Evolutionary conservation across 2,329 filamentous ascomycete species (phyloP).

Genomic region (Verticillium isaacii): DNA sequence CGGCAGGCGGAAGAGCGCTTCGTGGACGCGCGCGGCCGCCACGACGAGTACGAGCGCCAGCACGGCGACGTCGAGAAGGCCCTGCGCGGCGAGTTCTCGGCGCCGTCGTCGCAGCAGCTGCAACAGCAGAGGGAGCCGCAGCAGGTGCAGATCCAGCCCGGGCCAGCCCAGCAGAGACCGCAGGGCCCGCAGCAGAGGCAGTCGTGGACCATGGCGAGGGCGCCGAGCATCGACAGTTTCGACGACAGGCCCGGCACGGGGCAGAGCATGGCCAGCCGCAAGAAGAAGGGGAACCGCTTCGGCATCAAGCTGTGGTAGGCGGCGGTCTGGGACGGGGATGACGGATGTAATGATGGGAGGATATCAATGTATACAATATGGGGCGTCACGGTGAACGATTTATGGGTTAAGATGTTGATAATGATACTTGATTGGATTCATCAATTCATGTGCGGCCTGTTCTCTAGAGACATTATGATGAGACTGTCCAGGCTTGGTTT

Average conservation of each 20-base stretch:
- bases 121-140: conserved; percentile 5
- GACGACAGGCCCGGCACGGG: background rate
- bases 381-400: background rate
- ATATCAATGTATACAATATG: background rate
- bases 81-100: conserved; percentile 30
- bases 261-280: background rate
- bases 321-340: background rate
- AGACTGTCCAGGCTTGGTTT: no score
- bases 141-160: conserved; percentile 7
- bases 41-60: conserved; percentile 38
- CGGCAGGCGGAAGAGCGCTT: conserved; percentile 34
- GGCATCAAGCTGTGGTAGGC: background rate
- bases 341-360: background rate
- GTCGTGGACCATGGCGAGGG: conserved; percentile 1
- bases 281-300: background rate
- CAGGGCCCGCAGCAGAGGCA: background rate
- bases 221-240: conserved; percentile 4
- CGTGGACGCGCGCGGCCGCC: conserved; percentile 36
- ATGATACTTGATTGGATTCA: background rate
- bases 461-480: no score
- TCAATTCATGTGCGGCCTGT: no score
- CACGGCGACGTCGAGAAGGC: conserved; percentile 35
- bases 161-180: background rate
- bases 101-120: conserved; percentile 4
- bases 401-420: background rate